Base-by-base conservation (phyloP, 768 basidiomycete genomes). In the Lentinula detonsa region DNA sequence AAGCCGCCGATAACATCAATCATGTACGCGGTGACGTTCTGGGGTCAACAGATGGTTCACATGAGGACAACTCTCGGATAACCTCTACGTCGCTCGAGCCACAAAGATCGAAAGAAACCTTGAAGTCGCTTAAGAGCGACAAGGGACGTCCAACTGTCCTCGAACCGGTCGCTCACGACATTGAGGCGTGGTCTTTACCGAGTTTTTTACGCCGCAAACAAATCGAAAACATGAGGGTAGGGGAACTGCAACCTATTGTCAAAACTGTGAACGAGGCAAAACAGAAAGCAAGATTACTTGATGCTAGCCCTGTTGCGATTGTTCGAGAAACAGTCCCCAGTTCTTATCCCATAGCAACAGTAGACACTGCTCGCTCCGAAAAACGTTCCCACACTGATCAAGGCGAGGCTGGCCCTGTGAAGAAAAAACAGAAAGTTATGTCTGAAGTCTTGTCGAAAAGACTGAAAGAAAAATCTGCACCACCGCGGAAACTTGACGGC, bases 131-230 rank as follows among this genome's bases (percentile, higher is more conserved):
- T 8, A 8, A 28, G n/a, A 10, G 52, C 5, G 18, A 7, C 13
- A 31, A 15, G 43, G 23, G 21, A 15, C 3, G 10, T 21, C 11
- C 23, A 39, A 31, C 11, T 28, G 40, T 43, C 18, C 5, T 45
- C 37, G 40, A 42, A 56, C 6, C 28, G 23, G 39, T 52, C 39
- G 5, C 18, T 11, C 59, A 60, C 28, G 59, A 60, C n/a, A 1
- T 37, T 15, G 34, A 60, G 15, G 59, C 59, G 28, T 60, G 59
- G 59, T 28, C 16, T 18, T 11, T 37, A 23, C 61, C 56, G 15
- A 58, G 18, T 43, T 51, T 58, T 28, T 23, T 62, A 40, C 61
- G 52, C 50, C 61, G 21, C 35, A 46, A 61, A 15, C 28, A 45
- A 34, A 33, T 16, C 10, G 57, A n/a, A 59, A 33, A 48, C 57